Base-by-base conservation (phyloP, 2,329 filamentous ascomycete genomes). In the Ophiocordyceps australis region DNA sequence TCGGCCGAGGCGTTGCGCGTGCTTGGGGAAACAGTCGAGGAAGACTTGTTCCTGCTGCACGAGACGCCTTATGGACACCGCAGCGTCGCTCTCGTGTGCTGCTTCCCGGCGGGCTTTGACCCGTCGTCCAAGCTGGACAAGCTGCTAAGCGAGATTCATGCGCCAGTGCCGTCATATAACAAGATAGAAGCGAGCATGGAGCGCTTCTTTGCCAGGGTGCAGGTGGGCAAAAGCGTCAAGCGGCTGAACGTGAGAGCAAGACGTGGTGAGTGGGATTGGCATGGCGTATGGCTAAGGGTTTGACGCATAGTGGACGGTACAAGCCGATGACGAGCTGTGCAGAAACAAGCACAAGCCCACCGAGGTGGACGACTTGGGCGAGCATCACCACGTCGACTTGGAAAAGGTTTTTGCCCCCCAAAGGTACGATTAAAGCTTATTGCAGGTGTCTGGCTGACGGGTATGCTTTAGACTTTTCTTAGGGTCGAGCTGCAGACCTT, bases 181-280 rank as follows among this genome's bases (percentile, higher is more conserved):
- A 65, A 59, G 43, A 65, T 69, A 16, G 61, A 55, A 0, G 37
- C 46, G 0, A 66, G 61, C 30, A 65, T 69, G 61, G 62, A 69
- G 40, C 49, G 52, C 5, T 65, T 60, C 38, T 67, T 69, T 32
- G 35, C 38, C 3, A 53, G 50, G 24, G 26, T 67, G 0, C 47
- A 58, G 28, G 55, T 55, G 1, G 63, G 61, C 0, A 62, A 52
- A 38, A 49, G 45, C 24, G 56, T 56, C 3, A 62, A 59, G 38
- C 42, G 64, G n/a, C 41, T 55, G 5, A 68, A 68, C 18, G 62
- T 62, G 25, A 33, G 38, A 35, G 7, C 2, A 14, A 23, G 10
- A 9, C n/a, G 14, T 3, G 8, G 11, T 13, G 13, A 6, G 14
- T 7, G 22, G 10, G 3, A 23, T 4, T 4, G 14, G 11, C 15